These are phyloP conservation scores for Ceratocystis lukuohia DNA, from an alignment of 2,329 filamentous ascomycete species.

Conservation along the genomic window DNA sequence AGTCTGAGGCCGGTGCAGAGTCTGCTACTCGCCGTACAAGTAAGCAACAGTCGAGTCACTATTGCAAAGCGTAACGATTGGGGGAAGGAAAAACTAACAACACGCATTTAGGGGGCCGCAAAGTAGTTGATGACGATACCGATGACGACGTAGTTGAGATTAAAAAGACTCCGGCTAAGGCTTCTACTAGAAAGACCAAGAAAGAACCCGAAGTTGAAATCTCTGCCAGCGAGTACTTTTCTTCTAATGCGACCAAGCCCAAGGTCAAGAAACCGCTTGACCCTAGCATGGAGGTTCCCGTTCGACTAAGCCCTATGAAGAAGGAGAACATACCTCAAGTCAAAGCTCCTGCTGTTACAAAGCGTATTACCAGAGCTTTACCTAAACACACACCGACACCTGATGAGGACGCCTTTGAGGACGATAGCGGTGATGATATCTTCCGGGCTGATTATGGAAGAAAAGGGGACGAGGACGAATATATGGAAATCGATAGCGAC, in stretches of 20 bases:
- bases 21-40: slow-evolving; percentile 29
- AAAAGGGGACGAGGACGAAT: slow-evolving; percentile 54
- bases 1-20: slow-evolving; percentile 30
- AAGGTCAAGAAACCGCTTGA: slow-evolving; percentile 31
- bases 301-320: slow-evolving; percentile 43
- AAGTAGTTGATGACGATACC: slow-evolving; percentile 69
- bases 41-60: slow-evolving; percentile 24
- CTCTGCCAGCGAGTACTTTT: slow-evolving; percentile 46
- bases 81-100: slow-evolving; percentile 20
- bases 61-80: too few species aligned
- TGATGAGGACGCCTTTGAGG: slow-evolving; percentile 41
- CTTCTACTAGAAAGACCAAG: slow-evolving; percentile 44
- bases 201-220: slow-evolving; percentile 34
- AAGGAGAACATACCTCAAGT: slow-evolving; percentile 26
- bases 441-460: slow-evolving; percentile 61
- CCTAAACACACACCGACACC: neutral
- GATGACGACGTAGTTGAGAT: slow-evolving; percentile 42
- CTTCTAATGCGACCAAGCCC: slow-evolving; percentile 25
- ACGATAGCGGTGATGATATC: slow-evolving; percentile 69
- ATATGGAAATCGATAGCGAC: slow-evolving; percentile 52
- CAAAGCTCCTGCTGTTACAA: slow-evolving; percentile 24
- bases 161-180: slow-evolving; percentile 37
- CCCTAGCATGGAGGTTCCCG: slow-evolving; percentile 29
- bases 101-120: slow-evolving; percentile 38
- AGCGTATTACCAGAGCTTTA: slow-evolving; percentile 6